These are phyloP conservation scores for Ceratocystis diversiconidia DNA, from an alignment of 2,329 filamentous ascomycete species.

Conservation along the genomic window DNA sequence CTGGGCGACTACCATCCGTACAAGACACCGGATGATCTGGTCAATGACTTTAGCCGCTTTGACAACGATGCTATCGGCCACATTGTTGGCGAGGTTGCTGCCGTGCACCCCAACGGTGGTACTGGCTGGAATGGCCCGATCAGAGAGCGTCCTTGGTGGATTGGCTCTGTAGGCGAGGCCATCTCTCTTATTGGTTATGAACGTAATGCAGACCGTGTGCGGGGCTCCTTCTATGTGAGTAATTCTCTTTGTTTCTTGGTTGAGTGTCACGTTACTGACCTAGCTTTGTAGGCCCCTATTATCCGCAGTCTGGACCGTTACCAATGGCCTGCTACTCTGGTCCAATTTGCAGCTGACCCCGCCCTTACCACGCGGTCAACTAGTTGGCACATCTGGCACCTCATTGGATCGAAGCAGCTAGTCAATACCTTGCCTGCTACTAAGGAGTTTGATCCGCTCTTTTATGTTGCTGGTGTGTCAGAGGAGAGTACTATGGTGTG, in stretches of 20 bases:
- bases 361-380: constrained; percentile 36
- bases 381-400: constrained; percentile 36
- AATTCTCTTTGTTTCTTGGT: not conserved
- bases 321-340: constrained; percentile 38
- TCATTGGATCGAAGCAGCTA: constrained; percentile 34
- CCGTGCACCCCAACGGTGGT: constrained; percentile 38
- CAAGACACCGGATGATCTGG: constrained; percentile 35
- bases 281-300: constrained; percentile 28
- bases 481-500: constrained; percentile 31
- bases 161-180: constrained; percentile 48
- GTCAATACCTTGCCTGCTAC: constrained; percentile 33
- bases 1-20: constrained; percentile 40
- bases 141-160: constrained; percentile 40
- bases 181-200: constrained; percentile 52
- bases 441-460: constrained; percentile 32
- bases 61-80: constrained; percentile 32
- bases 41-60: constrained; percentile 37
- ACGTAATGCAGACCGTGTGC: constrained; percentile 46
- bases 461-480: constrained; percentile 36
- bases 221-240: constrained; percentile 34
- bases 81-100: constrained; percentile 38
- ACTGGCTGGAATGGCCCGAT: constrained; percentile 33
- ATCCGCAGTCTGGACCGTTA: constrained; percentile 37
- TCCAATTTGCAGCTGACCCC: constrained; percentile 36
- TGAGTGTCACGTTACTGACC: not conserved